phyloP scores from a whole-genome alignment of 2,329 filamentous ascomycete genomes.

The Fusarium phyllophilum region DNA sequence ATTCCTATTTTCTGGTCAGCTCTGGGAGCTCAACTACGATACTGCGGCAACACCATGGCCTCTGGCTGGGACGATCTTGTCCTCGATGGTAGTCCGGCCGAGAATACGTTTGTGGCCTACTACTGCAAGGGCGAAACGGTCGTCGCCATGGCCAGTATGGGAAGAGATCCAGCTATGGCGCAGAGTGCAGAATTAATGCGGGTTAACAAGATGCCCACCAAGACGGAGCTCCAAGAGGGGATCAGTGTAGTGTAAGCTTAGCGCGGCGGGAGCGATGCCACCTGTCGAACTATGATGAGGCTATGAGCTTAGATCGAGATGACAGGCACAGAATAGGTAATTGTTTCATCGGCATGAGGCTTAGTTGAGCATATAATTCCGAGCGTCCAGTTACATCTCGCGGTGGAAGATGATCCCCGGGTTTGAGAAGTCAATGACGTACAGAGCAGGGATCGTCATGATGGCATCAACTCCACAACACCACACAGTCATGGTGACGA shows the following conservation, averaged over 20 bases:
- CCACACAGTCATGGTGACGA: constrained; percentile 26
- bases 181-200: constrained; percentile 89
- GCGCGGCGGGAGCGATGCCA: constrained; percentile 42
- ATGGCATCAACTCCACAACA: constrained; percentile 25
- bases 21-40: constrained; percentile 86
- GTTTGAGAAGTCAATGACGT: constrained; percentile 35
- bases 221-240: constrained; percentile 77
- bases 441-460: constrained; percentile 29
- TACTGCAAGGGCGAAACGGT: constrained; percentile 88
- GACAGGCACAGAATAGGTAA: constrained; percentile 23
- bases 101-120: constrained; percentile 87
- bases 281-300: constrained; percentile 8
- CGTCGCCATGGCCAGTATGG: constrained; percentile 91
- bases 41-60: constrained; percentile 82
- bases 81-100: constrained; percentile 77
- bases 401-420: neutral
- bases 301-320: constrained; percentile 25
- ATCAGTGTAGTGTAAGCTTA: constrained; percentile 58
- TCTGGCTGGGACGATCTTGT: constrained; percentile 89
- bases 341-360: constrained; percentile 1
- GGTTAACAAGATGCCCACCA: constrained; percentile 81
- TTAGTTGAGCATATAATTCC: constrained; percentile 6
- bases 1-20: constrained; percentile 98
- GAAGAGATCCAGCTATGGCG: constrained; percentile 84
- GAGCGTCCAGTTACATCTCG: constrained; percentile 3